These are phyloP conservation scores for Penicillium oxalicum DNA, from an alignment of 2,329 filamentous ascomycete genomes.

Conservation along the genomic window DNA sequence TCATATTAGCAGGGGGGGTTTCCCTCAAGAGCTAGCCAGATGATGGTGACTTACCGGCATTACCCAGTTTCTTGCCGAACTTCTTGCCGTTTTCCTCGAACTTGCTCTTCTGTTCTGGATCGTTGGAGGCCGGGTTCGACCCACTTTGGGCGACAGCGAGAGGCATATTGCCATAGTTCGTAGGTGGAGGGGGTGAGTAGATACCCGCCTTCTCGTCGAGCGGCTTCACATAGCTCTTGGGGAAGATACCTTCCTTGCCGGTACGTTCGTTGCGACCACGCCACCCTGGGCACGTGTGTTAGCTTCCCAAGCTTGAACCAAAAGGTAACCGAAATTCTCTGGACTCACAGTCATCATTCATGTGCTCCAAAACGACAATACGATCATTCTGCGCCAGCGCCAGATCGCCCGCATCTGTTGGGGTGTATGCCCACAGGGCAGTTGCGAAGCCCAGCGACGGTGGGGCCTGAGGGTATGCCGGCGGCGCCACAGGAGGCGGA, in stretches of 20 bases:
- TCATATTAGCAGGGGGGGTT: slow-evolving; percentile 13
- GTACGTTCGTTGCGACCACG: slow-evolving; percentile 82
- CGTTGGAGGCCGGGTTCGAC: slow-evolving; percentile 34
- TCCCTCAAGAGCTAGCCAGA: neutral
- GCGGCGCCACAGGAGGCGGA: slow-evolving; percentile 46
- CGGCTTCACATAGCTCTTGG: slow-evolving; percentile 75
- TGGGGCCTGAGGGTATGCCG: slow-evolving; percentile 46
- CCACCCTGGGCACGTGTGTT: slow-evolving; percentile 48
- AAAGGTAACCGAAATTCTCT: slow-evolving; percentile 10
- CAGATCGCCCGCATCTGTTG: slow-evolving; percentile 74
- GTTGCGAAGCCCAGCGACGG: slow-evolving; percentile 64
- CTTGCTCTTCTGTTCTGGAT: slow-evolving; percentile 53
- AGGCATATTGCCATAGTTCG: slow-evolving; percentile 57
- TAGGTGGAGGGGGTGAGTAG: slow-evolving; percentile 35
- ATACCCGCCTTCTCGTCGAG: slow-evolving; percentile 55
- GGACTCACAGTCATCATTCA: slow-evolving; percentile 76
- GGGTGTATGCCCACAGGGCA: slow-evolving; percentile 78
- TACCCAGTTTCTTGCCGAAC: slow-evolving; percentile 89
- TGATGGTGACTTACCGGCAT: slow-evolving; percentile 46
- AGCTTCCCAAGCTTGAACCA: slow-evolving; percentile 3
- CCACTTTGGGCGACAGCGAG: slow-evolving; percentile 63
- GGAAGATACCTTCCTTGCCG: slow-evolving; percentile 85
- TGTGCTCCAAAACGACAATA: slow-evolving; percentile 78
- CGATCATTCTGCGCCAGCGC: slow-evolving; percentile 73
- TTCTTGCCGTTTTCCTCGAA: slow-evolving; percentile 77